A percentile compares a stretch with the other conserved stretches of the same genome.
Conservation (phyloP, 257 asterid species). For the Craterostigma plantagineum region DNA sequence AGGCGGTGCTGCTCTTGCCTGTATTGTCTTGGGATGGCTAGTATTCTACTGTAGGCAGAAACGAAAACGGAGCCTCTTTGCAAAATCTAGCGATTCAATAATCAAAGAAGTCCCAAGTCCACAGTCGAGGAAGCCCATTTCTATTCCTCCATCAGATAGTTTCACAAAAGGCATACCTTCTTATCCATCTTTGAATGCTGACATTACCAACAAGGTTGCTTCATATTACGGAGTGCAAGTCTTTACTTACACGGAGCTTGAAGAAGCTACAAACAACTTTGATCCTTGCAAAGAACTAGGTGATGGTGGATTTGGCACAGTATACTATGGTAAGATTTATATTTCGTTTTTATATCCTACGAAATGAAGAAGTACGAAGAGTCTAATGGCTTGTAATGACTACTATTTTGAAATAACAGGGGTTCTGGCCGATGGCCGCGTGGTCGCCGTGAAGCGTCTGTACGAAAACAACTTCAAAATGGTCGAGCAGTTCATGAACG, state of each 20-base stretch:
- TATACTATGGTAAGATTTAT: conserved; percentile 59
- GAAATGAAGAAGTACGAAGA: too few species aligned
- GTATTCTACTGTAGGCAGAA: conserved; percentile 35
- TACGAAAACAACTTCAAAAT: conserved; percentile 76
- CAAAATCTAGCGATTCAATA: conserved; percentile 12
- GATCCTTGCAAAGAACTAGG: conserved; percentile 51
- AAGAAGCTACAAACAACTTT: conserved; percentile 68
- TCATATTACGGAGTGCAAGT: conserved; percentile 68
- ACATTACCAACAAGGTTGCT: conserved; percentile 21
- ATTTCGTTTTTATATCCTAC: too few species aligned
- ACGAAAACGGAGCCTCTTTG: conserved; percentile 19
- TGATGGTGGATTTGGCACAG: conserved; percentile 87
- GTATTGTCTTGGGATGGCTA: conserved; percentile 35
- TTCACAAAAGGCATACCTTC: too few species aligned
- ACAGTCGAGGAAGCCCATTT: conserved; percentile 23
- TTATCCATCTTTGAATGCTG: conserved; percentile 39
- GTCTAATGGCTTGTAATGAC: too few species aligned
- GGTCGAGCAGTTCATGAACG: conserved; percentile 83
- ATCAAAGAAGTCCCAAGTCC: conserved; percentile 23
- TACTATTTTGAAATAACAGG: conserved; percentile 31
- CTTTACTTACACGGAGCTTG: conserved; percentile 53
- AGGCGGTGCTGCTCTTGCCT: conserved; percentile 52
- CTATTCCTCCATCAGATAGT: too few species aligned
- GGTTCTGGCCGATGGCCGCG: conserved; percentile 49
- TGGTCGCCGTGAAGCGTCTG: conserved; percentile 70